Conservation (phyloP, 305 asterid genomes). For the Solanum hybrid region DNA sequence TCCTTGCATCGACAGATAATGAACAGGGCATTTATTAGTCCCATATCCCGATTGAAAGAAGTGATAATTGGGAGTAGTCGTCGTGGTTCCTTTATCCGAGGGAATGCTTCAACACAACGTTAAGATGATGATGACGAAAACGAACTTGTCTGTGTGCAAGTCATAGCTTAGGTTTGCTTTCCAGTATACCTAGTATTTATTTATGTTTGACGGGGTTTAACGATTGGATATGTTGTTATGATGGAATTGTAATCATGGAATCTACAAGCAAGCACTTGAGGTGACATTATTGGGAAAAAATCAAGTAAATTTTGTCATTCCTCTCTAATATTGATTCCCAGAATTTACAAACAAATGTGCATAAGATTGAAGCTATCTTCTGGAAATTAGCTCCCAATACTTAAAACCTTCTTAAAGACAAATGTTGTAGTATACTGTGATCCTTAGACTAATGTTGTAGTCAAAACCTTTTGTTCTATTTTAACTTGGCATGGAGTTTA, state of each 20-base stretch:
- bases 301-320: neutral
- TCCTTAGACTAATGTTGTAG: too few relatives aligned
- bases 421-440: neutral
- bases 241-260: neutral
- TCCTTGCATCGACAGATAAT: constrained; percentile 20
- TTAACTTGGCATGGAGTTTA: neutral
- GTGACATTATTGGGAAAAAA: neutral
- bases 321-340: neutral
- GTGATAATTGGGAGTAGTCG: constrained; percentile 20
- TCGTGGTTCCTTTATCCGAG: constrained; percentile 18
- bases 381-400: neutral
- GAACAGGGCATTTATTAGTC: constrained; percentile 25
- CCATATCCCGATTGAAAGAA: constrained; percentile 32
- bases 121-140: constrained; percentile 19
- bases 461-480: too few relatives aligned
- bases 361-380: neutral
- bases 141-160: neutral
- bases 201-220: neutral
- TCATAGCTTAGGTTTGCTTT: neutral
- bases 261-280: neutral
- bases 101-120: constrained; percentile 14
- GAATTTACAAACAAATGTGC: neutral
- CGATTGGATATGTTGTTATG: neutral
- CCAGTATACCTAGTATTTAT: neutral
- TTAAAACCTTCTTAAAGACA: neutral